Base-by-base conservation (phyloP, 2,329 filamentous ascomycete genomes). In the Fusarium sublunatum region DNA sequence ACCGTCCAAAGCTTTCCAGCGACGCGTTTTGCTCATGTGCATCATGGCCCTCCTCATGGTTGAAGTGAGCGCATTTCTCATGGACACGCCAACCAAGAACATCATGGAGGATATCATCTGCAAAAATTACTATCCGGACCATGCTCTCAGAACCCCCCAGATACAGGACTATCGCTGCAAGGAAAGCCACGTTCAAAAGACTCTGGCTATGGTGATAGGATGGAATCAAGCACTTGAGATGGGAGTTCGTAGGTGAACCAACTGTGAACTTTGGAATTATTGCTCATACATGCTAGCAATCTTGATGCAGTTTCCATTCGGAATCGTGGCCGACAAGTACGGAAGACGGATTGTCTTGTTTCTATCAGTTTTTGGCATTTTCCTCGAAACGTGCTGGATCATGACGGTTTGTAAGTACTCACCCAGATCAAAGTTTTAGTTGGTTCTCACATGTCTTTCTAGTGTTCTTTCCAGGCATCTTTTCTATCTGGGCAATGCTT, bases 21-120 rank as follows among this genome's bases (percentile, higher is more conserved):
- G 69, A 39, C 67, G 70, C 28, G 74, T 77, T 26, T 42, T 76
- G 38, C 48, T 64, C 12, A 73, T 78, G 66, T 74, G 73, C 53
- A 61, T 78, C 39, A 13, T 80, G 3, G 73, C 78, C 24, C 62
- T 84, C 36, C 73, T 83, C 46, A 61, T 83, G 38, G 61, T 81
- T 47, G 78, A 81, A 44, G 73, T 82, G 11, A 79, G 77, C 57
- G 67, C 77, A 10, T 74, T 67, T 53, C 69, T 74, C 51, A 75
- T 71, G 61, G 76, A 50, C 19, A 76, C 82, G 4, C 81, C 84
- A 1, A 69, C 74, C 40, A 81, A 79, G 45, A 79, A 81, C 49
- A 77, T 86, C 46, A 78, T 83, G 62, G 85, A 88, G 68, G 76
- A 79, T 47, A 78, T 86, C 41, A 79, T 85, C 40, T 87, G 85